Evolutionary conservation across 768 basidiomycete species (phyloP).

Genomic region (Lyophyllum atratum): DNA sequence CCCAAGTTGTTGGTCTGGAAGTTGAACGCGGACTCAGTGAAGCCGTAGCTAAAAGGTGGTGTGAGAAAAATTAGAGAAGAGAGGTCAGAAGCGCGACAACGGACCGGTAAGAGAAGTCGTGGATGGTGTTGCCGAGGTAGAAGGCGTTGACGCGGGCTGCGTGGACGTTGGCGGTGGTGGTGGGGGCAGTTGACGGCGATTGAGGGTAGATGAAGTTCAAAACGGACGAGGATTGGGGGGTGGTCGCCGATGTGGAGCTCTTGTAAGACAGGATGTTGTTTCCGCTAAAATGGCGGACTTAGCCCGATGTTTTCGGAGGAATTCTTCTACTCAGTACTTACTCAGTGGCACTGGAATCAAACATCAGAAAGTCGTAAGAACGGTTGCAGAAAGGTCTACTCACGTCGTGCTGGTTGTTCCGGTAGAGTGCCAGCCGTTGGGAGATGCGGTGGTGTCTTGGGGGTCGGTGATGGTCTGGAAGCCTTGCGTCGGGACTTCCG

Average conservation of each 20-base stretch:
- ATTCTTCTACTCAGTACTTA: background rate
- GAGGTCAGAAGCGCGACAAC: background rate
- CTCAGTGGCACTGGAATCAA: conserved; percentile 5
- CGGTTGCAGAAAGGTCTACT: background rate
- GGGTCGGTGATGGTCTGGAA: conserved; percentile 47
- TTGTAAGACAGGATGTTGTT: conserved; percentile 38
- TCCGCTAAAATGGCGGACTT: conserved; percentile 23
- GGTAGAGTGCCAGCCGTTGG: conserved; percentile 40
- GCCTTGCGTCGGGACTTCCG: conserved; percentile 48
- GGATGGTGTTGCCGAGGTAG: conserved; percentile 62
- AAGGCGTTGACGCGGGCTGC: conserved; percentile 58
- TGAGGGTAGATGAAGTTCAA: conserved; percentile 44
- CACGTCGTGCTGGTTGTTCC: conserved; percentile 28
- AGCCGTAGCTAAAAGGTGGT: conserved; percentile 37
- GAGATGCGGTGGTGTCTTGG: conserved; percentile 47
- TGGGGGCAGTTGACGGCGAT: conserved; percentile 27
- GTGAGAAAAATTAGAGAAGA: background rate
- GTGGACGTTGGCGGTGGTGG: conserved; percentile 42
- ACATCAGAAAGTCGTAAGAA: conserved; percentile 4
- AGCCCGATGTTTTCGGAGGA: background rate
- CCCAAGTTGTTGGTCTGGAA: conserved; percentile 60
- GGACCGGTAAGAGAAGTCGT: conserved; percentile 47
- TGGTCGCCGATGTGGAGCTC: conserved; percentile 28
- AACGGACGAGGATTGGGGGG: conserved; percentile 34
- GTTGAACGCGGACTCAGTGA: conserved; percentile 45